Conservation (phyloP, 2,329 filamentous ascomycete genomes). For the Penicillium nordicum region DNA sequence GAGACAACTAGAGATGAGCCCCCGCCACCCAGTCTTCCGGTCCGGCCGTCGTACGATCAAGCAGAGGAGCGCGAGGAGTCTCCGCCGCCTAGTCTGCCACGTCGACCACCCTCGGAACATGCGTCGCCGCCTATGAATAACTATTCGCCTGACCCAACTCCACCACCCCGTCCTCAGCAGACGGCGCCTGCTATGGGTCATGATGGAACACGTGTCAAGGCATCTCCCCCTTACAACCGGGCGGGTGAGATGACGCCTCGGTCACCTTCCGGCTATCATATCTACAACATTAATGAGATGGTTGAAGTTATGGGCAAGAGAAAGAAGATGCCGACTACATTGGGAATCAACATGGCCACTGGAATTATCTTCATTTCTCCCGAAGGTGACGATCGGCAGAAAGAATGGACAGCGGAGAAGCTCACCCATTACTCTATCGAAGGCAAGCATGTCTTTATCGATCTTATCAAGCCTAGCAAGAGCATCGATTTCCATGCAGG, state of each 20-base stretch:
- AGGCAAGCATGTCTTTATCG: constrained; percentile 95
- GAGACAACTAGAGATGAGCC: constrained; percentile 30
- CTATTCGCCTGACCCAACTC: constrained; percentile 54
- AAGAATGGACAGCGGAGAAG: constrained; percentile 92
- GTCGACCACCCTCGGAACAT: constrained; percentile 57
- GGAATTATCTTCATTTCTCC: constrained; percentile 88
- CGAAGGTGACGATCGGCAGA: constrained; percentile 76
- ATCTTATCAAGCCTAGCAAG: constrained; percentile 86
- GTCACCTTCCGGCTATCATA: constrained; percentile 78
- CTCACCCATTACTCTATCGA: constrained; percentile 98
- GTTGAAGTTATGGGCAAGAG: constrained; percentile 93
- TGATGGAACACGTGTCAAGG: constrained; percentile 44
- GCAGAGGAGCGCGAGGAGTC: constrained; percentile 51
- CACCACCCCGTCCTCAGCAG: constrained; percentile 27
- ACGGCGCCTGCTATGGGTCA: constrained; percentile 23
- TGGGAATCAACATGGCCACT: constrained; percentile 88
- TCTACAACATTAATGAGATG: constrained; percentile 98
- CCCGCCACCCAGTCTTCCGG: constrained; percentile 32
- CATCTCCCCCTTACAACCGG: constrained; percentile 57
- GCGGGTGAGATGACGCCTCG: constrained; percentile 48
- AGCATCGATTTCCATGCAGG: constrained; percentile 96
- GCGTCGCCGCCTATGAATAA: constrained; percentile 56
- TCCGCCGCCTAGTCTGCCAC: constrained; percentile 54
- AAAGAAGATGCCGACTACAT: constrained; percentile 96
- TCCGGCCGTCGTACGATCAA: constrained; percentile 61